Percentiles rank a stretch among this genome's conserved stretches.
Evolutionary conservation across 2,329 filamentous ascomycete genomes (phyloP).

Genomic region (Epicoccum nigrum): DNA sequence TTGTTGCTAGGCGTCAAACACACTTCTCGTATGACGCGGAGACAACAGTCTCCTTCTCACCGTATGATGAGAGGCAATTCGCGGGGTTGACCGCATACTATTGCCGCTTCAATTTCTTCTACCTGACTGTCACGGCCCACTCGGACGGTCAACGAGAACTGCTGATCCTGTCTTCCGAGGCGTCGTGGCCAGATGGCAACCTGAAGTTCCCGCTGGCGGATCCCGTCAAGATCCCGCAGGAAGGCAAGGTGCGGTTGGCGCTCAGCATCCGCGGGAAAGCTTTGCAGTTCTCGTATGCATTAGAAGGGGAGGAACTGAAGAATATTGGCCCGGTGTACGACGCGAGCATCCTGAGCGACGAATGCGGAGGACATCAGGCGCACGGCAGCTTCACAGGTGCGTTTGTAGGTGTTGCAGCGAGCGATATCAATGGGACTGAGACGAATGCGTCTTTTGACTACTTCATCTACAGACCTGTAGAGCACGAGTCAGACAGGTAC

Average conservation of each 20-base stretch:
- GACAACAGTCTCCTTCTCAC: constrained; percentile 60
- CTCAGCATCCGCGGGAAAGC: constrained; percentile 58
- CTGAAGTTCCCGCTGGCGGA: constrained; percentile 53
- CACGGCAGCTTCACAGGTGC: constrained; percentile 70
- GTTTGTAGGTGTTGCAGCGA: constrained; percentile 45
- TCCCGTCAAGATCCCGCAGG: constrained; percentile 58
- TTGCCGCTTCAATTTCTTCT: constrained; percentile 70
- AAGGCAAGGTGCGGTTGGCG: constrained; percentile 61
- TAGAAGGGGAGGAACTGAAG: constrained; percentile 54
- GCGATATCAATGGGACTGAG: constrained; percentile 40
- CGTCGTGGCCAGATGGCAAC: constrained; percentile 60
- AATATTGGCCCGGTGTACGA: constrained; percentile 63
- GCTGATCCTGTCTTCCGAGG: constrained; percentile 63
- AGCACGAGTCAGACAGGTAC: constrained; percentile 41
- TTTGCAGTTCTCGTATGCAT: constrained; percentile 64
- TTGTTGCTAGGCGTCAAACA: constrained; percentile 62
- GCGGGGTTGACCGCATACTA: constrained; percentile 68
- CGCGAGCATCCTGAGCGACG: constrained; percentile 65
- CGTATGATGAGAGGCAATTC: constrained; percentile 65
- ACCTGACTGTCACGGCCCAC: constrained; percentile 64
- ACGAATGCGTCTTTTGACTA: constrained; percentile 40
- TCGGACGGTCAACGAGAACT: constrained; percentile 64
- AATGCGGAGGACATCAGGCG: constrained; percentile 66
- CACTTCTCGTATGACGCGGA: constrained; percentile 68
- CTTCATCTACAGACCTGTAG: constrained; percentile 39